Conservation (phyloP, 2,329 filamentous ascomycete species). For the Monosporascus ibericus region DNA sequence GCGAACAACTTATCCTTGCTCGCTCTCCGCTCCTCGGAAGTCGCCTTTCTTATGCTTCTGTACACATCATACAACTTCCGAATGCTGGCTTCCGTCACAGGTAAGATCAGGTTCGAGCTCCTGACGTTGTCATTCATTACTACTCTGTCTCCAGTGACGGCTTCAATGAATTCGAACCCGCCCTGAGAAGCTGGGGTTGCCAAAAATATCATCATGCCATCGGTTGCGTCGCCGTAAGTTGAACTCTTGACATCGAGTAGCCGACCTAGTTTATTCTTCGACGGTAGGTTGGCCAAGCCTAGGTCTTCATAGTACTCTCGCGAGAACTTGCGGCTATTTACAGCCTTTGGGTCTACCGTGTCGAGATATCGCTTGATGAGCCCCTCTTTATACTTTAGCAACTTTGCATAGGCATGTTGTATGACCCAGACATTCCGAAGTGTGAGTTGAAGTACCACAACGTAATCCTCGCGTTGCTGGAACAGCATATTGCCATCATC, state of each 20-base stretch:
- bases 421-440: conserved; percentile 13
- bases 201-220: conserved; percentile 9
- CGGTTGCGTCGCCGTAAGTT: conserved; percentile 4
- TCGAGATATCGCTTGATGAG: conserved; percentile 10
- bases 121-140: neutral
- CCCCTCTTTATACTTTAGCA: conserved; percentile 9
- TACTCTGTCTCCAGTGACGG: conserved; percentile 4
- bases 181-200: neutral
- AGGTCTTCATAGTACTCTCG: conserved; percentile 14
- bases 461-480: neutral
- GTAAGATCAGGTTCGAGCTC: conserved; percentile 5
- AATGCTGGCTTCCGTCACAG: conserved; percentile 8
- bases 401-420: conserved; percentile 10
- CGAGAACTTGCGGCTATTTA: conserved; percentile 5
- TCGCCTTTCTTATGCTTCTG: conserved; percentile 6
- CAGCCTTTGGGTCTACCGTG: neutral
- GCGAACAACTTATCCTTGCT: conserved; percentile 9
- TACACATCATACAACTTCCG: conserved; percentile 12
- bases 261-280: conserved; percentile 12
- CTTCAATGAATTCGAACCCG: conserved; percentile 3
- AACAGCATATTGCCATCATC: neutral
- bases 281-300: conserved; percentile 6
- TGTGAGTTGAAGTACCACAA: conserved; percentile 8
- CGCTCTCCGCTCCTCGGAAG: conserved; percentile 10
- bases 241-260: conserved; percentile 11